These are phyloP conservation scores for Tolypocladium tropicale DNA, from an alignment of 2,329 filamentous ascomycete species.

Conservation along the genomic window DNA sequence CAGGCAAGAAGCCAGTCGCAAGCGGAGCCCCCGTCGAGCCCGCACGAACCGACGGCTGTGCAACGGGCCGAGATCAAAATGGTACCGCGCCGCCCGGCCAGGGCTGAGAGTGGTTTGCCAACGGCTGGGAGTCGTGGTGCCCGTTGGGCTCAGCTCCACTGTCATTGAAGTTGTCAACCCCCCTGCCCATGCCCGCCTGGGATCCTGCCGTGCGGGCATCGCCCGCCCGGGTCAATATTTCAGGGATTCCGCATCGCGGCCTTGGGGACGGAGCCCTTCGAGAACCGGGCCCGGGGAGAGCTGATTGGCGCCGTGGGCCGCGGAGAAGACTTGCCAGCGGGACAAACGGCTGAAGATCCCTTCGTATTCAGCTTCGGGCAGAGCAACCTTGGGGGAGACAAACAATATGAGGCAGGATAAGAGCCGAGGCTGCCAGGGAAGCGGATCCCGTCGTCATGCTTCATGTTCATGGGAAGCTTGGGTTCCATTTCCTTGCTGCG, in stretches of 20 bases:
- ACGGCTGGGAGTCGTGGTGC: neutral
- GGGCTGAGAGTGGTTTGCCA: neutral
- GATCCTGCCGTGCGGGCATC: neutral
- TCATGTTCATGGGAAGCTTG: too few species aligned
- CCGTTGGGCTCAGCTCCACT: neutral
- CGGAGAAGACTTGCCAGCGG: neutral
- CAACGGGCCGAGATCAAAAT: neutral
- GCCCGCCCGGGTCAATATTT: neutral
- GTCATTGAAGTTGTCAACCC: too few species aligned
- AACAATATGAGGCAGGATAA: neutral
- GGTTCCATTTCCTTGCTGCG: too few species aligned
- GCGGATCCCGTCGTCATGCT: too few species aligned
- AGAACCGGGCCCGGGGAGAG: neutral
- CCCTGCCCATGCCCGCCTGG: neutral
- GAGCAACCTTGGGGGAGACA: neutral
- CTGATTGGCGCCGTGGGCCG: neutral
- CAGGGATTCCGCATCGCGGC: neutral
- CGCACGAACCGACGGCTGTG: neutral
- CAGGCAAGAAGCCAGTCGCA: neutral
- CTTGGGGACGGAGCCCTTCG: neutral
- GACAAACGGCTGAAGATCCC: neutral
- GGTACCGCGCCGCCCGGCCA: neutral
- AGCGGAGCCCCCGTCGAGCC: neutral
- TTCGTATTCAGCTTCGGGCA: neutral
- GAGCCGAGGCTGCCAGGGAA: neutral